Percentiles rank a stretch among this genome's conserved stretches.
Evolutionary conservation across 2,329 filamentous ascomycete genomes (phyloP).

Genomic region (Botryotinia narcissicola): DNA sequence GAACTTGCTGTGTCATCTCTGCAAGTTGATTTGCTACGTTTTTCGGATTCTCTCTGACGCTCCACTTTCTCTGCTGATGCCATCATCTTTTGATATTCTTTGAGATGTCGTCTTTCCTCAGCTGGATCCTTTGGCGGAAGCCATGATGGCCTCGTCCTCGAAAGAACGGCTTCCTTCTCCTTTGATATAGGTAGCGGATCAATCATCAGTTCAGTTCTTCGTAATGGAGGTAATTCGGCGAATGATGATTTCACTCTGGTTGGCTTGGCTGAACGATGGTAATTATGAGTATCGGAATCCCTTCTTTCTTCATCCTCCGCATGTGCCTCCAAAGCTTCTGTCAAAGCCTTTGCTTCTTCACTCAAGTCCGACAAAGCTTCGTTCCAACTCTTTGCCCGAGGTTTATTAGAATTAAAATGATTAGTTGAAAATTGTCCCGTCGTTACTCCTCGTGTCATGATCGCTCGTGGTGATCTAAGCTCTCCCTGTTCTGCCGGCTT

Average conservation of each 20-base stretch:
- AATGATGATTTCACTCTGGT: constrained; percentile 62
- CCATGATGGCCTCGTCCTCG: constrained; percentile 79
- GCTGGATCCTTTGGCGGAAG: constrained; percentile 82
- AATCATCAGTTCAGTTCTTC: constrained; percentile 71
- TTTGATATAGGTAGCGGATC: constrained; percentile 81
- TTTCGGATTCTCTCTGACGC: constrained; percentile 54
- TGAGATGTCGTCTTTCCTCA: constrained; percentile 86
- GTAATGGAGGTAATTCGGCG: constrained; percentile 60
- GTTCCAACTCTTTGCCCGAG: constrained; percentile 72
- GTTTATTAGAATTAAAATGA: constrained; percentile 43
- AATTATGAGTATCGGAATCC: constrained; percentile 36
- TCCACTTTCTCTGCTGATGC: constrained; percentile 58
- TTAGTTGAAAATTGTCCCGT: constrained; percentile 61
- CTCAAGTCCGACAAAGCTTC: constrained; percentile 66
- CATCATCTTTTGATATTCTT: constrained; percentile 84
- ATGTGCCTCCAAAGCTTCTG: constrained; percentile 77
- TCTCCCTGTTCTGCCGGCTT: constrained; percentile 59
- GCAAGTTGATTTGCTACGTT: constrained; percentile 50
- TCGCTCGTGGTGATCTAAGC: constrained; percentile 45
- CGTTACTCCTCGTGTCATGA: constrained; percentile 40
- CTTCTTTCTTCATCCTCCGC: constrained; percentile 61
- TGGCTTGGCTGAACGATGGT: constrained; percentile 43
- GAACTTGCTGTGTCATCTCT: constrained; percentile 55
- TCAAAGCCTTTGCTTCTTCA: constrained; percentile 70
- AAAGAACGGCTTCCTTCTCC: constrained; percentile 81